A percentile compares a stretch with the other conserved stretches of the same genome.
Conservation (phyloP, 2,329 filamentous ascomycete species). For the Neurospora sp. region DNA sequence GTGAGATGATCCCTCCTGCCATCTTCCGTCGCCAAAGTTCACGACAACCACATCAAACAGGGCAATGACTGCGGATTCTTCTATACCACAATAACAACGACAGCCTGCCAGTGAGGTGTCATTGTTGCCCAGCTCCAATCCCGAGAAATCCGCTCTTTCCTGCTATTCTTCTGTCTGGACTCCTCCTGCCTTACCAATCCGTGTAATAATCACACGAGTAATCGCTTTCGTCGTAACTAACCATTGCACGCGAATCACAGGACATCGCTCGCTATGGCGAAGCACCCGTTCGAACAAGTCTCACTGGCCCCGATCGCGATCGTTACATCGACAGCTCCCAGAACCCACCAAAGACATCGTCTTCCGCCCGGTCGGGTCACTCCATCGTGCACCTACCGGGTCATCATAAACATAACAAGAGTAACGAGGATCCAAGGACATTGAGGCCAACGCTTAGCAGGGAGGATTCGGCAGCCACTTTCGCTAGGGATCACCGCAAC, state of each 20-base stretch:
- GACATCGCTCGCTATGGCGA: constrained; percentile 71
- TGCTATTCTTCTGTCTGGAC: not conserved
- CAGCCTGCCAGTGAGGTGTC: not conserved
- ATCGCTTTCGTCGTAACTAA: not conserved
- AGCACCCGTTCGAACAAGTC: constrained; percentile 61
- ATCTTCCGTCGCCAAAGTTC: not conserved
- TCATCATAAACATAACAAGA: constrained; percentile 59
- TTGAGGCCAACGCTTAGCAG: constrained; percentile 64
- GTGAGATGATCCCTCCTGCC: not conserved
- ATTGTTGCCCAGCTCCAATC: not conserved
- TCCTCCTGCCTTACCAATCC: not conserved
- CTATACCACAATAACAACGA: not conserved
- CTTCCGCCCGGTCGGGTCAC: constrained; percentile 49
- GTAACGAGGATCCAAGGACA: constrained; percentile 54
- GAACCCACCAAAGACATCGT: constrained; percentile 50
- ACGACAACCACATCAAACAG: not conserved
- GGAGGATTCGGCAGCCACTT: constrained; percentile 56
- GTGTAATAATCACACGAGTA: not conserved
- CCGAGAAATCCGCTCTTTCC: not conserved
- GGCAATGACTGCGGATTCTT: not conserved
- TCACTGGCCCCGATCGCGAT: constrained; percentile 59
- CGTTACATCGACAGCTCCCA: constrained; percentile 46
- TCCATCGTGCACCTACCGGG: constrained; percentile 55
- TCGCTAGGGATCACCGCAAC: constrained; percentile 40
- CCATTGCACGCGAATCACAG: constrained; percentile 26